Percentiles rank a stretch among this genome's conserved stretches.
Conservation (phyloP, 1,139 yeast species). For the Blastobotrys buckinghamii region DNA sequence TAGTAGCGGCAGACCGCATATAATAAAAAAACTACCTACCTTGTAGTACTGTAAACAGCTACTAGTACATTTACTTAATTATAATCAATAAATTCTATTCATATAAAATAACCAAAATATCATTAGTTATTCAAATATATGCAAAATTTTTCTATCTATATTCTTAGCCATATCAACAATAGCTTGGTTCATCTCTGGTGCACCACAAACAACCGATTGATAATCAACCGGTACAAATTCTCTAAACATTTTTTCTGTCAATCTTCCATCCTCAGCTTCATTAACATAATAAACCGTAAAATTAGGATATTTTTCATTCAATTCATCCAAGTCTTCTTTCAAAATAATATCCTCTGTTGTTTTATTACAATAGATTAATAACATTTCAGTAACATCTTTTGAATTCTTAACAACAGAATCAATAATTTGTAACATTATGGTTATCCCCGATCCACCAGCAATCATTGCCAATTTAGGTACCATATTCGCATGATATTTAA, state of each 20-base stretch:
- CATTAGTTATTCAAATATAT: constrained; percentile 2
- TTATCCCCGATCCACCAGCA: constrained; percentile 92
- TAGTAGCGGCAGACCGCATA: too few species aligned
- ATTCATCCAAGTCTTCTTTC: constrained; percentile 66
- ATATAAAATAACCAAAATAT: too few species aligned
- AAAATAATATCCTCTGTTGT: constrained; percentile 69
- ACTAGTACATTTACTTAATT: too few species aligned
- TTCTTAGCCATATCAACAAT: constrained; percentile 35
- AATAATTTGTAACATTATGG: constrained; percentile 87
- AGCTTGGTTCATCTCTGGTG: constrained; percentile 75
- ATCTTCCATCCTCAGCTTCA: constrained; percentile 54
- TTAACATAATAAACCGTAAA: constrained; percentile 67
- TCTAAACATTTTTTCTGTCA: constrained; percentile 37
- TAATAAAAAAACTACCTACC: too few species aligned
- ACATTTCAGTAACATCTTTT: constrained; percentile 63
- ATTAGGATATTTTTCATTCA: constrained; percentile 55
- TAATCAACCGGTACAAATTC: constrained; percentile 54
- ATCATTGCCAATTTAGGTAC: constrained; percentile 70
- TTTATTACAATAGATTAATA: constrained; percentile 67
- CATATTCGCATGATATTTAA: constrained; percentile 76
- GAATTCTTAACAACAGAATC: constrained; percentile 71
- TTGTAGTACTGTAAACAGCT: too few species aligned
- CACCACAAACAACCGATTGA: constrained; percentile 84
- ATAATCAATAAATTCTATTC: too few species aligned
- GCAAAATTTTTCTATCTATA: background rate